Evolutionary conservation across 169 alveolate genomes (phyloP), one percentile per base, ranked within the genome.

Genomic region (Plasmodium cynomolgi): DNA sequence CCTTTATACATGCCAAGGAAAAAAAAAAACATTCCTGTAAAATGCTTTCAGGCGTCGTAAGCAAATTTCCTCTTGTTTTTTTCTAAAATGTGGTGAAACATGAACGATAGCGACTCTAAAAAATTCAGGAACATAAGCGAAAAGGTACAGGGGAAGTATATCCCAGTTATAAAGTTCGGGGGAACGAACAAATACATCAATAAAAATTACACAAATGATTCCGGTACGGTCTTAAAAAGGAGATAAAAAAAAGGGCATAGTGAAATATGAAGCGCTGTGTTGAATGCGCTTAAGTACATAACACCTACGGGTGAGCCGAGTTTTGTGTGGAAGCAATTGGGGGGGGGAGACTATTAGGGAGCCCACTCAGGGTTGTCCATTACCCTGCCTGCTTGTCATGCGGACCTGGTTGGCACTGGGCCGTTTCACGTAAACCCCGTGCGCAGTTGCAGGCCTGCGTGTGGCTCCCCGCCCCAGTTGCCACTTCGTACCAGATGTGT

Each of bases 161-260:
- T 72, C 56, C 95, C 95, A 13, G 92, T 91, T n/a, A 39, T 91
- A 20, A 91, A 91, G 56, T 91, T 91, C 75, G 95, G 95, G 58
- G 95, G 95, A 34, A 41, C 95, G 23, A 91, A 81, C 34, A 91
- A 81, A 39, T 91, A 81, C 81, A 91, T 81, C 74, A 91, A 86
- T 54, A 86, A 56, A n/a, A 56, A 71, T 86, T 74, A 86, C 85
- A 75, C 77, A 75, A 86, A 86, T 86, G 62, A 86, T 34, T 37
- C 80, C 62, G 93, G 93, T 86, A 86, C 33, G 58, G 20, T 13
- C 54, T 23, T 15, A 72, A 84, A 84, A 9, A 33, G 20, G 17
- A 15, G 44, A 33, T 3, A 56, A n/a, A 81, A 3, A 33, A 81
- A 82, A 82, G 72, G 56, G 41, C 77, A 68, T 68, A 68, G 17